Evolutionary conservation across 139 green algal genomes (phyloP).

Genomic region (Chlamydomonas sp.): DNA sequence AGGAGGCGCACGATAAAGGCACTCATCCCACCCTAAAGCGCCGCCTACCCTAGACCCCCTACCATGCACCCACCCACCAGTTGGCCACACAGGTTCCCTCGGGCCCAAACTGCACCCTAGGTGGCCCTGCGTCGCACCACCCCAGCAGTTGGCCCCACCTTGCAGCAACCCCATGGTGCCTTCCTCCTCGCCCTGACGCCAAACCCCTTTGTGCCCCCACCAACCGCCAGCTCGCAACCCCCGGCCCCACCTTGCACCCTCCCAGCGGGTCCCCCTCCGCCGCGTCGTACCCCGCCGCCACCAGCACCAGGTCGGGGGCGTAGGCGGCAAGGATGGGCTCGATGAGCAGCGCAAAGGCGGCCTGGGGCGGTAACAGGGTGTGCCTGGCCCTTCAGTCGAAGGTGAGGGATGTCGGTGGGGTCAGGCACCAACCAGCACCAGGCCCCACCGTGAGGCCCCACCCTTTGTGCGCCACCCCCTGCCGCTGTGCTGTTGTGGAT

Average conservation of each 20-base stretch:
- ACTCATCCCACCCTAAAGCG: no score
- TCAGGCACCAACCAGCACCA: no score
- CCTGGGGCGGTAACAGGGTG: conserved; percentile 14
- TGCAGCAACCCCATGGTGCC: conserved; percentile 36
- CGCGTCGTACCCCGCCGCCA: conserved; percentile 79
- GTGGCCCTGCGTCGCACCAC: neutral
- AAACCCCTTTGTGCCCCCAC: no score
- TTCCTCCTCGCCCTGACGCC: no score
- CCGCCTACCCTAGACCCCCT: no score
- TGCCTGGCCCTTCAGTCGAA: neutral
- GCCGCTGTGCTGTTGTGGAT: no score
- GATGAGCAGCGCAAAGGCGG: conserved; percentile 76
- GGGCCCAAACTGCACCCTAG: neutral
- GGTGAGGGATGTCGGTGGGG: neutral
- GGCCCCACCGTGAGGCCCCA: no score
- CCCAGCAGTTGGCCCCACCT: conserved; percentile 54
- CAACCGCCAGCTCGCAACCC: no score
- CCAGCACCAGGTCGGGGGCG: conserved; percentile 71
- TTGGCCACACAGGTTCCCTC: no score
- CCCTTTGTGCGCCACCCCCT: no score
- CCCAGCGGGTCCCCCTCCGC: conserved; percentile 67
- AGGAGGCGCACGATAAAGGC: no score
- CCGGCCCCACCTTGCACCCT: conserved; percentile 63
- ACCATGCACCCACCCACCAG: no score
- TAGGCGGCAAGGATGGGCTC: conserved; percentile 75